Percentiles rank a stretch among this genome's conserved stretches.
Conservation (phyloP, 1,139 yeast genomes). For the Kodamaea plutei region DNA sequence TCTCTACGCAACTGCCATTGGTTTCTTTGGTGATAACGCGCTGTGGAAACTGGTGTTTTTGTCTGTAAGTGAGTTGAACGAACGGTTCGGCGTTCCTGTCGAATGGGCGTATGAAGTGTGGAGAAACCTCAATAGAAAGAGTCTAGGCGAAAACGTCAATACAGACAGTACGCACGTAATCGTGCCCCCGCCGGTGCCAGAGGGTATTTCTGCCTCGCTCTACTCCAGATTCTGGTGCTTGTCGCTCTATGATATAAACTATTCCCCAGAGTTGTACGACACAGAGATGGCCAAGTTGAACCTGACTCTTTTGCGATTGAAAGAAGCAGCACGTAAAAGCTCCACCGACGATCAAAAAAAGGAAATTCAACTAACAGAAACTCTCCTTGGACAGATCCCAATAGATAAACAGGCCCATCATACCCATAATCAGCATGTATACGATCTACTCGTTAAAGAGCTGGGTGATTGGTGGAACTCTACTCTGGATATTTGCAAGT, state of each 20-base stretch:
- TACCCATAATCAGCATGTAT: neutral
- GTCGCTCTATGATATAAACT: conserved; percentile 69
- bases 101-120: conserved; percentile 78
- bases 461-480: conserved; percentile 8
- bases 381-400: too few relatives aligned
- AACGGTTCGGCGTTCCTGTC: conserved; percentile 50
- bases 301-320: too few relatives aligned
- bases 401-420: neutral
- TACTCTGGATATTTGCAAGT: conserved; percentile 23
- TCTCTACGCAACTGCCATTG: conserved; percentile 57
- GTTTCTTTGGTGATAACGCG: conserved; percentile 42
- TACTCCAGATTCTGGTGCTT: conserved; percentile 72
- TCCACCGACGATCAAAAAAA: neutral
- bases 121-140: conserved; percentile 43
- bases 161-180: too few relatives aligned
- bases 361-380: too few relatives aligned
- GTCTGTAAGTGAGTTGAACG: conserved; percentile 44
- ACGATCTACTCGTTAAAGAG: conserved; percentile 11
- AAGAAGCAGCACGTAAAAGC: neutral
- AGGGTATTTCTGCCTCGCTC: conserved; percentile 18
- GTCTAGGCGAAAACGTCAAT: too few relatives aligned
- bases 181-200: neutral
- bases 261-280: conserved; percentile 48
- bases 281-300: conserved; percentile 40
- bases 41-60: conserved; percentile 33